These are phyloP conservation scores for Colletotrichum cereale DNA, from an alignment of 2,329 filamentous ascomycete genomes.

Conservation along the genomic window DNA sequence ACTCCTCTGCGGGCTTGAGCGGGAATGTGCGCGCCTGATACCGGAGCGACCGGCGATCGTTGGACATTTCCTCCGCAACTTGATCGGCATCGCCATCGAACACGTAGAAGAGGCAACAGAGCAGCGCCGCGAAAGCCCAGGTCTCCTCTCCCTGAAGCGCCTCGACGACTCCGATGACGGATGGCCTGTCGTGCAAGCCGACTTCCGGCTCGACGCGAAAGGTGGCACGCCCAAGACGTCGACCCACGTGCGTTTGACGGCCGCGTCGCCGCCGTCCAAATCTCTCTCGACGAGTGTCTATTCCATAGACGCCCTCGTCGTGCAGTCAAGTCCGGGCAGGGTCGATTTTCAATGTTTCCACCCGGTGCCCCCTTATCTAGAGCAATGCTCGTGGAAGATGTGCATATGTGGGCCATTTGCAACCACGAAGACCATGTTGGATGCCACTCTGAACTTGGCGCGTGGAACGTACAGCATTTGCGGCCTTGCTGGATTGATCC, in stretches of 20 bases:
- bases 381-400: constrained; percentile 32
- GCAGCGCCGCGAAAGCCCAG: not conserved
- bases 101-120: not conserved
- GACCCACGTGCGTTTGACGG: constrained; percentile 52
- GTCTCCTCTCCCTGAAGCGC: constrained; percentile 28
- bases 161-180: constrained; percentile 35
- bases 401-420: not conserved
- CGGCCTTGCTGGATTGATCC: not conserved
- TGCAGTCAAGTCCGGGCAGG: constrained; percentile 46
- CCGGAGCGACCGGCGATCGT: not conserved
- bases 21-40: not conserved
- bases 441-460: not conserved
- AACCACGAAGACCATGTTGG: not conserved
- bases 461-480: not conserved
- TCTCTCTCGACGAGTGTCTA: constrained; percentile 44
- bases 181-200: constrained; percentile 46
- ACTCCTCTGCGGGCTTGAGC: not conserved
- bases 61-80: not conserved
- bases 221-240: constrained; percentile 42
- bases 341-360: constrained; percentile 54
- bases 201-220: constrained; percentile 46
- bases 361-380: constrained; percentile 51
- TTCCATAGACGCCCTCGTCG: constrained; percentile 55
- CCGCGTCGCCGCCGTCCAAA: constrained; percentile 50
- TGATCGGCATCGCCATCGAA: not conserved